Evolutionary conservation across 2,329 filamentous ascomycete species (phyloP), one percentile per base, ranked within the genome.

Genomic region (Talaromyces sp.): DNA sequence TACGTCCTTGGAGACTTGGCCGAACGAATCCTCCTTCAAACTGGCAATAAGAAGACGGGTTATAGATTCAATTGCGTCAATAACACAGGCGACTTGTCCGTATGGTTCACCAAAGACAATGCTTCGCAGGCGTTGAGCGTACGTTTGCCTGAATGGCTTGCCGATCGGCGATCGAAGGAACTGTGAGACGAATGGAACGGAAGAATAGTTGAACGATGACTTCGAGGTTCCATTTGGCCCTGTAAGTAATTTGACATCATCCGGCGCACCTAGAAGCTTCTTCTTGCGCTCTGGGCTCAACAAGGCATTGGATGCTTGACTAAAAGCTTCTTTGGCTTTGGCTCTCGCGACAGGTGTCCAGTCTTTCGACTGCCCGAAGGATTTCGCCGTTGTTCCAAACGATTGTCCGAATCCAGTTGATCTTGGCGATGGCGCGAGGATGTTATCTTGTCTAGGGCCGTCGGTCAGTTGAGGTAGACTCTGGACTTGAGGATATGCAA

Each of bases 1-100:
- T 1, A 98, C 86, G 66, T 95, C 90, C 48, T 87, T 83, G 67
- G 96, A 89, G n/a, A 96, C 93, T 68, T 91, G 90, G 14, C 93
- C 93, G 71, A 87, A 95, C 54, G 84, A 83, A 73, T 98, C 93
- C 75, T 98, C 93, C 3, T 81, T 80, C 60, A 97, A 77, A 74
- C 90, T 93, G 65, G 84, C 84, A 3, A 91, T 83, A 0, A 90
- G 84, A 31, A 98, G 81, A 57, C 84, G 82, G 12, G 85, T 86
- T 42, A 95, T 78, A 0, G 88, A 84, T 64, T 87, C 86, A n/a
- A 88, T 82, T 1, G 91, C 89, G 71, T 93, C 87, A 58, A 89
- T 76, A 67, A 92, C 88, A 16, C 89, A 78, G 33, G 84, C 85
- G 1, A 86, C 79, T 70, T 90, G 87, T 2, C 88, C 89, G 70